Base-by-base conservation (phyloP, 768 basidiomycete genomes). In the Suillus cothurnatus region DNA sequence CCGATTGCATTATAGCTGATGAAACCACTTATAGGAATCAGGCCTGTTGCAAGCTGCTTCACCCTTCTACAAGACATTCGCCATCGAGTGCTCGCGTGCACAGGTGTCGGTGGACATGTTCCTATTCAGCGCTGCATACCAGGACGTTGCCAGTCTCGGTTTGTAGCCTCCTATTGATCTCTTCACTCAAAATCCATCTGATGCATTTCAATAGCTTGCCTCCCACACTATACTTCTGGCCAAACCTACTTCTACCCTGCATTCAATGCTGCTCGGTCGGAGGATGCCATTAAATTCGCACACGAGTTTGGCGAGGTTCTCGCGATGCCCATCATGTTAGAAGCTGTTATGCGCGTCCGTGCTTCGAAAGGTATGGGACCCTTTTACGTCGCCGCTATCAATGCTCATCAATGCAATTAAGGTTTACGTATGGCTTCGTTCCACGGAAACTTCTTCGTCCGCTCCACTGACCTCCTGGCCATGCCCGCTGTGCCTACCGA, bases 91-190 rank as follows among this genome's bases (percentile, higher is more conserved):
- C 75, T 98, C 97, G 15, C 88, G 96, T 64, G 90, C 93, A 6
- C 97, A 99, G 77, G 94, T 99, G 53, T 94, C 95, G 0, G 97
- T 99, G 65, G 97, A 99, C 76, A 98, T 99, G 97, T 99, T 99
- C 89, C 82, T 99, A 64, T 99, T 98, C 82, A 93, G 93, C 69
- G 84, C 94, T 9, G 82, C 84, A 23, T 99, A 99, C 74, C 95
- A 96, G 70, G 97, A 99, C 78, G 94, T 99, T 52, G 95, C 97
- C 1, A 95, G 89, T 66, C 84, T 99, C 21, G 91, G 95, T 94
- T 73, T 56, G 84, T 67, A 59, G 34, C 28, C 4, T 21, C 64
- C 12, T 4, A 62, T 8, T 31, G 1, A 64, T 7, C 63, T 43
- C 55, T 26, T 34, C 36, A 26, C 45, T 41, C n/a, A 56, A 71